These are phyloP conservation scores for Pleurotus giganteus DNA, from an alignment of 768 basidiomycete species.

Conservation along the genomic window DNA sequence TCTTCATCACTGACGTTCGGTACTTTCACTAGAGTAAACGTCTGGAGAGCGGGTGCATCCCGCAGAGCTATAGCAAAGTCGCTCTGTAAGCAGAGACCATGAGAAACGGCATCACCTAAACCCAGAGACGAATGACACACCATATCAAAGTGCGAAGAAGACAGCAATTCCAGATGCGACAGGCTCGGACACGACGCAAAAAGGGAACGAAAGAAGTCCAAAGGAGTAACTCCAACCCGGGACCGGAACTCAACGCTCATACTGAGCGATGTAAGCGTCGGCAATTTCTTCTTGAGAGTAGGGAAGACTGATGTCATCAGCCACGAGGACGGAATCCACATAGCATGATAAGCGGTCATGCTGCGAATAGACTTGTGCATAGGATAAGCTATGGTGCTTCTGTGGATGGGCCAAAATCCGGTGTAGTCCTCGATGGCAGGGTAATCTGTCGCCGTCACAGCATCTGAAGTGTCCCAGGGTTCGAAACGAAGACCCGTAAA, in stretches of 20 bases:
- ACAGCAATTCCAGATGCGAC: constrained; percentile 54
- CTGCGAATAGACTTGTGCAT: constrained; percentile 6
- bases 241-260: constrained; percentile 69
- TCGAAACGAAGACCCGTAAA: constrained; percentile 38
- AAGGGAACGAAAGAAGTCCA: constrained; percentile 61
- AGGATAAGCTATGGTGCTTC: constrained; percentile 36
- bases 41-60: background rate
- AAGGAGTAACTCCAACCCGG: constrained; percentile 61
- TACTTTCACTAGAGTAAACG: constrained; percentile 3
- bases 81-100: background rate
- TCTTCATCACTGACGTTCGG: constrained; percentile 1
- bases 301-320: constrained; percentile 68
- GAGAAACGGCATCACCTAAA: background rate
- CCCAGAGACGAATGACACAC: constrained; percentile 33
- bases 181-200: constrained; percentile 65
- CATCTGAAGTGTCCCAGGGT: constrained; percentile 20
- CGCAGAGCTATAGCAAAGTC: background rate
- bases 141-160: constrained; percentile 66
- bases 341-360: constrained; percentile 8
- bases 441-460: constrained; percentile 52
- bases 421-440: constrained; percentile 35
- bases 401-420: constrained; percentile 58
- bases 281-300: constrained; percentile 53
- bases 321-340: constrained; percentile 10
- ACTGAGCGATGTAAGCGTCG: constrained; percentile 54